phyloP scores from a whole-genome alignment of 202 grass and related monocot genomes.

The Cymbopogon flexuosus region DNA sequence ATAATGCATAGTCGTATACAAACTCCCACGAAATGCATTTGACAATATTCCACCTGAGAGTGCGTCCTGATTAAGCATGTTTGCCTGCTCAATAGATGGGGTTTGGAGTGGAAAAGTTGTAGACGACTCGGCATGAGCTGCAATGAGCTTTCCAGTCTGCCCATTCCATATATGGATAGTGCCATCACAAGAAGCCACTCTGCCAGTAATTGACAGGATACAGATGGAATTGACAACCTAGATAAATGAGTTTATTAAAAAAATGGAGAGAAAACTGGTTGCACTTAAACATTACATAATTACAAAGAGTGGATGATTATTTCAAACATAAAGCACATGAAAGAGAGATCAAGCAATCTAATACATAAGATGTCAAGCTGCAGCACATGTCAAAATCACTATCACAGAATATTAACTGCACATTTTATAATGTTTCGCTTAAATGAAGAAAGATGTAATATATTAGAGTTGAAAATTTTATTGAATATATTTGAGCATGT shows the following conservation, averaged over 20 bases:
- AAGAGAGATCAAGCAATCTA: slow-evolving; percentile 1
- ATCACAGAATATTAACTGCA: background rate
- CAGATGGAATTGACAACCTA: slow-evolving; percentile 89
- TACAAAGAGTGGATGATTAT: slow-evolving; percentile 16
- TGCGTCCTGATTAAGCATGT: slow-evolving; percentile 79
- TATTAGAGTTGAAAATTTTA: background rate
- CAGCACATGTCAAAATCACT: background rate
- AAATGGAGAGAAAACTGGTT: background rate
- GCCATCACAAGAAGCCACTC: slow-evolving; percentile 90
- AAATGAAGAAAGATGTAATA: background rate
- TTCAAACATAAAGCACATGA: slow-evolving; percentile 19
- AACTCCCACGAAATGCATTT: slow-evolving; percentile 78
- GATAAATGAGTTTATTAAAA: background rate
- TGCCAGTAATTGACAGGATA: slow-evolving; percentile 62
- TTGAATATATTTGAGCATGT: background rate
- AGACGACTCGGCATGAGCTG: slow-evolving; percentile 64
- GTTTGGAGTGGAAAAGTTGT: slow-evolving; percentile 52
- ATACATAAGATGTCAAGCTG: background rate
- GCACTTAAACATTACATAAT: background rate
- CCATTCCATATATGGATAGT: slow-evolving; percentile 97
- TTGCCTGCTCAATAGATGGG: slow-evolving; percentile 60
- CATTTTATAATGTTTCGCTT: background rate
- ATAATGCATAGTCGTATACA: slow-evolving; percentile 84
- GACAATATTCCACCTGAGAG: slow-evolving; percentile 78
- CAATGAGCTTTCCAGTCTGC: slow-evolving; percentile 77